phyloP scores from a whole-genome alignment of 2,329 filamentous ascomycete species.

The Penicillium sp. region DNA sequence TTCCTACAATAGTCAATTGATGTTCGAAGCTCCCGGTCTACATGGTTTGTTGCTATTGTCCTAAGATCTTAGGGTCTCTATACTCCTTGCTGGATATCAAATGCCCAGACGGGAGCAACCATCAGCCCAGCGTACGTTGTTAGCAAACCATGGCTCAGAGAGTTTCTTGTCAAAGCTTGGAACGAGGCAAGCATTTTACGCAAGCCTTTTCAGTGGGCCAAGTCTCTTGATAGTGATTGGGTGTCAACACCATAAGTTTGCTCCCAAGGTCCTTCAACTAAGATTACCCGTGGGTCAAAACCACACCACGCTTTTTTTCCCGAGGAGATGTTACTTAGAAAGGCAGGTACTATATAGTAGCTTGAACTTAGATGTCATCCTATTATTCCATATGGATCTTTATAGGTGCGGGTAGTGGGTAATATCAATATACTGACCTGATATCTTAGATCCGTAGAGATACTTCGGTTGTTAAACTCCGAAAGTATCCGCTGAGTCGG shows the following conservation, averaged over 20 bases:
- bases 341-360: background rate
- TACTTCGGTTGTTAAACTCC: background rate
- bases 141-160: background rate
- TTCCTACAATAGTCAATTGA: too few species aligned
- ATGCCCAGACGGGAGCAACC: background rate
- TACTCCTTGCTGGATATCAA: background rate
- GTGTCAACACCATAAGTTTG: slow-evolving; percentile 2
- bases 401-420: background rate
- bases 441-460: background rate
- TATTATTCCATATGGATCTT: background rate
- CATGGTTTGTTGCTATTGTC: background rate
- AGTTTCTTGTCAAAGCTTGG: slow-evolving; percentile 9
- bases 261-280: slow-evolving; percentile 24
- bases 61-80: background rate
- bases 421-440: background rate
- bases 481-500: background rate
- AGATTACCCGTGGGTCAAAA: slow-evolving; percentile 7
- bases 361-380: background rate
- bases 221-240: slow-evolving; percentile 11
- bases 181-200: background rate
- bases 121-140: background rate
- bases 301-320: background rate
- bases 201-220: slow-evolving; percentile 6
- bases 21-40: background rate
- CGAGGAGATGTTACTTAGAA: background rate